phyloP scores from a whole-genome alignment of 305 asterid genomes.

The Fraxinus platypoda region DNA sequence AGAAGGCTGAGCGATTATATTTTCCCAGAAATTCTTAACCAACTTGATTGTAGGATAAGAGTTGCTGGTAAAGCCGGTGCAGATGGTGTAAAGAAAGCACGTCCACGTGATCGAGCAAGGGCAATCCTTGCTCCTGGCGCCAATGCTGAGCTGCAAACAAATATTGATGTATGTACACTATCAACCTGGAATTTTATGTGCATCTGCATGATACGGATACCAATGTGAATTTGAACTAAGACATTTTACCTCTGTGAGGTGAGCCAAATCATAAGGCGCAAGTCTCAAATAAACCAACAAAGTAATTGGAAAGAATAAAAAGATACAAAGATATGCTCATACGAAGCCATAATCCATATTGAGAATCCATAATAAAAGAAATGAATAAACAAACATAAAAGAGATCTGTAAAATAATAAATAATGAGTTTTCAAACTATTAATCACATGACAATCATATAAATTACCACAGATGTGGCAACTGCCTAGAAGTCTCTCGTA shows the following conservation, averaged over 20 bases:
- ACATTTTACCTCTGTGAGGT: neutral
- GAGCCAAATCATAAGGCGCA: too few species aligned
- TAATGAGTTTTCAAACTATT: neutral
- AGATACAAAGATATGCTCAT: neutral
- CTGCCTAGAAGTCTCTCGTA: neutral
- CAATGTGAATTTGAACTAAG: neutral
- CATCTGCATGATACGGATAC: neutral
- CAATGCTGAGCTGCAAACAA: constrained; percentile 85
- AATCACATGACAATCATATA: neutral
- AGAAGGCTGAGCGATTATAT: neutral
- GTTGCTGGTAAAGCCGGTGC: constrained; percentile 65
- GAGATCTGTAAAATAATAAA: neutral
- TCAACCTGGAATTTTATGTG: neutral
- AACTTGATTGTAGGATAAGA: constrained; percentile 53
- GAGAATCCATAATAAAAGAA: neutral
- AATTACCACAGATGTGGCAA: neutral
- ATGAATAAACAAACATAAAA: neutral
- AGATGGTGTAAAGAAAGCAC: constrained; percentile 58
- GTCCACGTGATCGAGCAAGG: constrained; percentile 72
- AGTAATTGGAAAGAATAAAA: neutral
- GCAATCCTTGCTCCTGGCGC: constrained; percentile 89
- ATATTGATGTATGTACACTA: constrained; percentile 62
- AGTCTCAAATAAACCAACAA: neutral
- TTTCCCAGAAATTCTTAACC: constrained; percentile 14
- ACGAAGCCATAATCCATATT: neutral